phyloP scores from a whole-genome alignment of 495 filamentous ascomycete species.

The Neurospora sp. region DNA sequence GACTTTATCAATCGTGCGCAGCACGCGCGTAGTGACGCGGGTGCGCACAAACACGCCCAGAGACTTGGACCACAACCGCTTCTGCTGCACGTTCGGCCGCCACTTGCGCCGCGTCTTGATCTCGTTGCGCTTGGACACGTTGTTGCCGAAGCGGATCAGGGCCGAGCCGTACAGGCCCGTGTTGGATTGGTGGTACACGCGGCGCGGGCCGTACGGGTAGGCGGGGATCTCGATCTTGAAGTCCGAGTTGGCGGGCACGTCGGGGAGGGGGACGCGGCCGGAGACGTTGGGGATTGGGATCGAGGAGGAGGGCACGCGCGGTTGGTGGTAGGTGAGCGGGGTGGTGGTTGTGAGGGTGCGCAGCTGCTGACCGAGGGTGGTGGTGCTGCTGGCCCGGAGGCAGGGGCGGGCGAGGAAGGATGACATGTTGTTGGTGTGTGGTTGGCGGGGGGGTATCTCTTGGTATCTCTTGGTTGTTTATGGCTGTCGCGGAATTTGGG shows the following conservation, averaged over 20 bases:
- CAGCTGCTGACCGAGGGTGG: too few relatives aligned
- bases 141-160: conserved; percentile 84
- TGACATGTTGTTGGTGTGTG: conserved; percentile 7
- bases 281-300: conserved; percentile 35
- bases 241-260: conserved; percentile 25
- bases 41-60: conserved; percentile 59
- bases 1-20: conserved; percentile 78
- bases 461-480: not conserved
- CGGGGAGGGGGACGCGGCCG: conserved; percentile 29
- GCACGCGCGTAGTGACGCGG: conserved; percentile 61
- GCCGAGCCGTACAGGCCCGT: conserved; percentile 72
- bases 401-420: conserved; percentile 11
- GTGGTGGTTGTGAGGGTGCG: conserved; percentile 3
- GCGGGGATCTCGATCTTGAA: conserved; percentile 43
- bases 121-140: conserved; percentile 63
- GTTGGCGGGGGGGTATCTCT: conserved; percentile 6
- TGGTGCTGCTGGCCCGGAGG: conserved; percentile 14
- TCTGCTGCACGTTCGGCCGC: conserved; percentile 78
- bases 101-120: conserved; percentile 78
- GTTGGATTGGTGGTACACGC: conserved; percentile 79
- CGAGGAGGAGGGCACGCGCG: conserved; percentile 24
- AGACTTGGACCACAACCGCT: conserved; percentile 61
- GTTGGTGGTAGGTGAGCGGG: conserved; percentile 3
- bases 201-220: conserved; percentile 78
- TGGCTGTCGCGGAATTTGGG: not conserved